Evolutionary conservation across 2,329 filamentous ascomycete genomes (phyloP).

Genomic region (Polytolypa hystricis): DNA sequence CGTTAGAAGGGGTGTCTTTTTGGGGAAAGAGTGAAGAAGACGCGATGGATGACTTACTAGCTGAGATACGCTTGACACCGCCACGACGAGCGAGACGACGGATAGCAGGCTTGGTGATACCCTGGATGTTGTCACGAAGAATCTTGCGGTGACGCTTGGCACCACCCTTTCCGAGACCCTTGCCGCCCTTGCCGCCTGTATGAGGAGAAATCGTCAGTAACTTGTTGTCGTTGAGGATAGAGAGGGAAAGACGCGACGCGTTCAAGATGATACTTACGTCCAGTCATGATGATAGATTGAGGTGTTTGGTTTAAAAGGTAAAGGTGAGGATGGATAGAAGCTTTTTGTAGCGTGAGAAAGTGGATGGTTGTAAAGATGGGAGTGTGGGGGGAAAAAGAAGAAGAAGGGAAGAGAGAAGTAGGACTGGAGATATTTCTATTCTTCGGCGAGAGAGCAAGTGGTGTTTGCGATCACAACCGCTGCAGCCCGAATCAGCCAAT

Average conservation of each 20-base stretch:
- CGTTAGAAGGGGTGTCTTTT: neutral
- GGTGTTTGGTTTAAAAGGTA: slow-evolving; percentile 21
- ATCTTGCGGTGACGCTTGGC: slow-evolving; percentile 99
- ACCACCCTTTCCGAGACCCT: slow-evolving; percentile 95
- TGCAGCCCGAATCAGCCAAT: slow-evolving; percentile 13
- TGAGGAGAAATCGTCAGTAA: slow-evolving; percentile 30
- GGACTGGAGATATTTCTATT: slow-evolving; percentile 32
- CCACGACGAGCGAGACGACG: slow-evolving; percentile 97
- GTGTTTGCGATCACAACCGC: slow-evolving; percentile 27
- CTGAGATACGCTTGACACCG: slow-evolving; percentile 99
- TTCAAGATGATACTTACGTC: slow-evolving; percentile 40
- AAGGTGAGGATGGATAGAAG: slow-evolving; percentile 11
- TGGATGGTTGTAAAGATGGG: slow-evolving; percentile 8
- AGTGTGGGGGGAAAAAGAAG: slow-evolving; percentile 14
- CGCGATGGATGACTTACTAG: slow-evolving; percentile 51
- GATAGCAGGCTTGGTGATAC: slow-evolving; percentile 97
- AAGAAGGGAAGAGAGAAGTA: slow-evolving; percentile 17
- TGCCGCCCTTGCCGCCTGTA: slow-evolving; percentile 84
- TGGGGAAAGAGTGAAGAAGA: neutral
- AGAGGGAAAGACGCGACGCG: slow-evolving; percentile 5
- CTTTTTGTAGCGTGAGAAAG: slow-evolving; percentile 16
- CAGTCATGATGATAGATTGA: slow-evolving; percentile 44
- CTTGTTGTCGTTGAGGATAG: slow-evolving; percentile 7
- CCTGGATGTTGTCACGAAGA: slow-evolving; percentile 98
- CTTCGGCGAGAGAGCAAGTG: slow-evolving; percentile 17